A percentile compares a stretch with the other conserved stretches of the same genome.
These are phyloP conservation scores for Fusarium drepaniforme DNA, from an alignment of 2,329 filamentous ascomycete genomes.

Conservation along the genomic window DNA sequence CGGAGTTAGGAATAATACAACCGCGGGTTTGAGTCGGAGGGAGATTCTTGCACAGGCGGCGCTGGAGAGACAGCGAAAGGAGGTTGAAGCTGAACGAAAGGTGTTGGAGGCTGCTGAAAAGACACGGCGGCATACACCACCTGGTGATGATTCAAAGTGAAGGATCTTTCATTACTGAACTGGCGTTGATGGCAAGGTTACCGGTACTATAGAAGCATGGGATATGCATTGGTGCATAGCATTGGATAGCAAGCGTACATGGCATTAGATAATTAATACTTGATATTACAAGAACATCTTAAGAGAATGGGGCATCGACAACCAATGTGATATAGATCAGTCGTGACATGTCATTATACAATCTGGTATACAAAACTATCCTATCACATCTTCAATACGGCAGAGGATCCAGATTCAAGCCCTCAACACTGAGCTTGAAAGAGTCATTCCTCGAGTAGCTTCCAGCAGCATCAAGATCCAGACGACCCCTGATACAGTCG, in stretches of 20 bases:
- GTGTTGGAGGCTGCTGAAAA: slow-evolving; percentile 46
- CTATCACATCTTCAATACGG: slow-evolving; percentile 57
- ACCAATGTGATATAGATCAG: not conserved
- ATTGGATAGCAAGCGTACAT: slow-evolving; percentile 9
- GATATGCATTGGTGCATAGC: slow-evolving; percentile 21
- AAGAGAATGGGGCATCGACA: too few relatives aligned
- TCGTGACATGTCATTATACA: slow-evolving; percentile 22
- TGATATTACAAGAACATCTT: not conserved
- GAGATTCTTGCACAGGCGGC: slow-evolving; percentile 76
- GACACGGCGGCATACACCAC: slow-evolving; percentile 40
- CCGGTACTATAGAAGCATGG: slow-evolving; percentile 15
- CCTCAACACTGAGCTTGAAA: slow-evolving; percentile 71
- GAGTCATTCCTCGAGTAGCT: slow-evolving; percentile 83
- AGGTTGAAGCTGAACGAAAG: slow-evolving; percentile 49
- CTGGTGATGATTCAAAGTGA: slow-evolving; percentile 42
- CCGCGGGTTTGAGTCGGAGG: slow-evolving; percentile 70
- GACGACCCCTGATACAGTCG: slow-evolving; percentile 83
- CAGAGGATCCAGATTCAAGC: slow-evolving; percentile 68
- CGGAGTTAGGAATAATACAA: slow-evolving; percentile 61
- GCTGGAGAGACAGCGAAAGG: slow-evolving; percentile 50
- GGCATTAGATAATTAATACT: not conserved
- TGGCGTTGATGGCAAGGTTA: not conserved
- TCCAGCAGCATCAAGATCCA: slow-evolving; percentile 88
- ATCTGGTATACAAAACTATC: slow-evolving; percentile 26
- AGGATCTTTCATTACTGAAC: not conserved